Evolutionary conservation across 2,329 filamentous ascomycete genomes (phyloP).

Genomic region (Pseudocercospora macadamiae): DNA sequence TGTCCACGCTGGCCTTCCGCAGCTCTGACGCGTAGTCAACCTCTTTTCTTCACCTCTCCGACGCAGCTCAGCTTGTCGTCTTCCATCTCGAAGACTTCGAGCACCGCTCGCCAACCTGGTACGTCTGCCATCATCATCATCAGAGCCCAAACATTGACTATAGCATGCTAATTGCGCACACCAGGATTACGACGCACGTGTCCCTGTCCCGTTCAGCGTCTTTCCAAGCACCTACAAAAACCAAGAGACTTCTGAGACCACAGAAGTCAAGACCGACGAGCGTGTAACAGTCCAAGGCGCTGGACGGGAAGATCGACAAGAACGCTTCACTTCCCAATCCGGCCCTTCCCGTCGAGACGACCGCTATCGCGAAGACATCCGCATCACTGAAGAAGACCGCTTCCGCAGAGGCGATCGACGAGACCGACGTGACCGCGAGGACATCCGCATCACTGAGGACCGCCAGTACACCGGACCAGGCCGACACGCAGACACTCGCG

Average conservation of each 20-base stretch:
- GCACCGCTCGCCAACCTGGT: constrained; percentile 20
- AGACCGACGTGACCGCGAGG: constrained; percentile 42
- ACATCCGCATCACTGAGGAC: constrained; percentile 33
- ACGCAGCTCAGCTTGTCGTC: constrained; percentile 8
- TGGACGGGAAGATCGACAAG: constrained; percentile 93
- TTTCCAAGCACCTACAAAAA: constrained; percentile 97
- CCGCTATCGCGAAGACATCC: constrained; percentile 79
- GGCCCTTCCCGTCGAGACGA: constrained; percentile 67
- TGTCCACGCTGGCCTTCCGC: constrained; percentile 1
- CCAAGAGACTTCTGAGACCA: constrained; percentile 64
- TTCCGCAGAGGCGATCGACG: constrained; percentile 63
- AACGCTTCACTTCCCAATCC: constrained; percentile 66
- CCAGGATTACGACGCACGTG: constrained; percentile 99
- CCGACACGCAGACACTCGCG: constrained; percentile 29
- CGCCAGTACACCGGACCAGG: constrained; percentile 35
- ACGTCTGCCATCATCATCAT: constrained; percentile 27
- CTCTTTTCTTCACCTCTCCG: not conserved
- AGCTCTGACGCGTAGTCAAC: constrained; percentile 6
- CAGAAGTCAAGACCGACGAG: constrained; percentile 83
- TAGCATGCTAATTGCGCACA: too few species aligned
- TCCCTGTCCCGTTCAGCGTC: constrained; percentile 95
- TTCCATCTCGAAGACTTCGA: constrained; percentile 3
- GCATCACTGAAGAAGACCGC: constrained; percentile 77
- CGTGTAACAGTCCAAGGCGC: constrained; percentile 79
- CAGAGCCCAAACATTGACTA: constrained; percentile 64